These are phyloP conservation scores for Eucalyptus polybractea DNA, from an alignment of 345 rosid genomes.

Conservation along the genomic window DNA sequence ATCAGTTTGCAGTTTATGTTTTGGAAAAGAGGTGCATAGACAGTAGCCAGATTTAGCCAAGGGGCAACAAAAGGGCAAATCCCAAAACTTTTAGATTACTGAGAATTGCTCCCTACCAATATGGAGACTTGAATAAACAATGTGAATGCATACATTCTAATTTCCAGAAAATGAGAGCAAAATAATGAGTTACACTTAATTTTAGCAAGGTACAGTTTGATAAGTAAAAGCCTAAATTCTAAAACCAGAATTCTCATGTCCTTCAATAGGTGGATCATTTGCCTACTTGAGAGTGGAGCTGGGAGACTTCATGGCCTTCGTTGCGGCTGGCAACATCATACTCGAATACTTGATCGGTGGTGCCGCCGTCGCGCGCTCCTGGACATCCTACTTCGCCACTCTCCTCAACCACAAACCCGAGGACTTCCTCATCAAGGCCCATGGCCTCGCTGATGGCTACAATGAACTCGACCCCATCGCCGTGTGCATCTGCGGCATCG, in stretches of 20 bases:
- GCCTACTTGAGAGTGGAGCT: conserved; percentile 86
- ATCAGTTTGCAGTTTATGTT: not conserved
- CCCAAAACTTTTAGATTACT: not conserved
- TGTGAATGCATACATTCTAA: not conserved
- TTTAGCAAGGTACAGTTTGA: not conserved
- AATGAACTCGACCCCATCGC: conserved; percentile 26
- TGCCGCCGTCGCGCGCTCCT: conserved; percentile 69
- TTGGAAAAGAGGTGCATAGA: not conserved
- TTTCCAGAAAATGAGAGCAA: not conserved
- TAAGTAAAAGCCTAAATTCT: not conserved
- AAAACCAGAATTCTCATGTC: not conserved
- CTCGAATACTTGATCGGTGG: conserved; percentile 59
- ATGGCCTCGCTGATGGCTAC: conserved; percentile 13
- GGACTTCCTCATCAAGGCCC: conserved; percentile 33
- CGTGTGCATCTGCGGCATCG: conserved; percentile 3
- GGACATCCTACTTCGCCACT: conserved; percentile 82
- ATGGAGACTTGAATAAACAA: not conserved
- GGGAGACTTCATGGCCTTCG: conserved; percentile 66
- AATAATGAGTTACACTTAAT: not conserved
- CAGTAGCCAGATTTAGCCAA: not conserved
- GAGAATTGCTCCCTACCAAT: not conserved
- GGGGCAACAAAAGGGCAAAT: not conserved
- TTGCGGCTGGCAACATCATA: conserved; percentile 78
- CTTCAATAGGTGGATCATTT: conserved; percentile 64
- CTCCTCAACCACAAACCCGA: conserved; percentile 45